Conservation (phyloP, 129 eudicot genomes). For the Chrysanthemum makinoi region DNA sequence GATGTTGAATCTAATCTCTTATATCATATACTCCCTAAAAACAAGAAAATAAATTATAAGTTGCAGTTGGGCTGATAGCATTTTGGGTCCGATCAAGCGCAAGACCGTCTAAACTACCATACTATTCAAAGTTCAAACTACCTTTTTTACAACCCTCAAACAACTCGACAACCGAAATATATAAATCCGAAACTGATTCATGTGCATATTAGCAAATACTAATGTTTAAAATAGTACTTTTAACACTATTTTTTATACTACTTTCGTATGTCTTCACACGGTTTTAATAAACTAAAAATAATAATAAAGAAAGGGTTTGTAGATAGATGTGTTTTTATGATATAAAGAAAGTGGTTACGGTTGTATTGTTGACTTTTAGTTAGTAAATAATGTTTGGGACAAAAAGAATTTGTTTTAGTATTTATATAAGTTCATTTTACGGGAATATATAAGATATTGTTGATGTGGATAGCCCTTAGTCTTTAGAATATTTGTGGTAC, state of each 20-base stretch:
- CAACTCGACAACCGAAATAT: conserved; percentile 13
- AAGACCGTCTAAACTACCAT: not conserved
- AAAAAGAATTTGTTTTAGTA: no score
- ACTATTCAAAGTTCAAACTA: no score
- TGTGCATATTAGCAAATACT: conserved; percentile 19
- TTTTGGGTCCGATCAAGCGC: conserved; percentile 10
- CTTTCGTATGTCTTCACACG: conserved; percentile 8
- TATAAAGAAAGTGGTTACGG: conserved; percentile 49
- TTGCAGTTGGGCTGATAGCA: not conserved
- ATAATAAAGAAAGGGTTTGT: not conserved
- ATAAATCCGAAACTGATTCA: not conserved
- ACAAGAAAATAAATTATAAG: not conserved
- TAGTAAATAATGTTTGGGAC: conserved; percentile 35
- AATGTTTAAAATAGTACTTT: conserved; percentile 33
- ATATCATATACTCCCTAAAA: not conserved
- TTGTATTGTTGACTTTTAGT: conserved; percentile 70
- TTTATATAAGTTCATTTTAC: no score
- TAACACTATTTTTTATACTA: conserved; percentile 7
- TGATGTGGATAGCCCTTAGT: no score
- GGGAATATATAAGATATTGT: no score
- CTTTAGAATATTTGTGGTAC: conserved; percentile 30
- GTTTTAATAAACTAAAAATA: not conserved
- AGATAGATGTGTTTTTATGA: conserved; percentile 19
- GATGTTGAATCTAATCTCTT: no score
- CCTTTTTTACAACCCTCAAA: not conserved